A percentile compares a stretch with the other conserved stretches of the same genome.
Conservation (phyloP, 2,329 filamentous ascomycete genomes). For the Aureobasidium namibiae region DNA sequence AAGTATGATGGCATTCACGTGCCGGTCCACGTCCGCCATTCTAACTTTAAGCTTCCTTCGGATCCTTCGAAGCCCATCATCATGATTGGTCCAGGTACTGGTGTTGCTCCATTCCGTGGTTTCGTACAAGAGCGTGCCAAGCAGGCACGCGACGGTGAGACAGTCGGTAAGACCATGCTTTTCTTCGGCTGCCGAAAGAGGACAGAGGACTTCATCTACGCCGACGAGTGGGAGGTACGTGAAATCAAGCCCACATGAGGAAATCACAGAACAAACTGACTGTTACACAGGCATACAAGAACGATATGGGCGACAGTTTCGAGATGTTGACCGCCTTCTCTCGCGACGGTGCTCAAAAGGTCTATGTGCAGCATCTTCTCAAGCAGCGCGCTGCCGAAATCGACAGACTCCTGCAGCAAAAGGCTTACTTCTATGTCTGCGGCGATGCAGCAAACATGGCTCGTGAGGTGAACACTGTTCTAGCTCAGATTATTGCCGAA, state of each 20-base stretch:
- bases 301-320: constrained; percentile 78
- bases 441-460: constrained; percentile 86
- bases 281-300: constrained; percentile 62
- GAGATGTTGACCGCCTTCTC: constrained; percentile 92
- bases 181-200: constrained; percentile 92
- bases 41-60: constrained; percentile 97
- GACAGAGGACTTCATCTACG: constrained; percentile 87
- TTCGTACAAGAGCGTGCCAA: constrained; percentile 92
- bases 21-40: constrained; percentile 91
- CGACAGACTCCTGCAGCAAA: constrained; percentile 77
- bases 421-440: constrained; percentile 95
- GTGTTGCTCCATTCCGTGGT: constrained; percentile 90
- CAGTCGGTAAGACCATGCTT: constrained; percentile 77
- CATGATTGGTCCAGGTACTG: constrained; percentile 92
- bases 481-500: constrained; percentile 78
- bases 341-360: constrained; percentile 76
- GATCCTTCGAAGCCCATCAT: constrained; percentile 91
- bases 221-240: constrained; percentile 85
- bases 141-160: constrained; percentile 68
- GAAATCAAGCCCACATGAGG: not conserved
- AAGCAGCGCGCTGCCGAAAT: constrained; percentile 76
- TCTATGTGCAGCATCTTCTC: constrained; percentile 92
- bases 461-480: constrained; percentile 52
- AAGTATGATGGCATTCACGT: constrained; percentile 96
- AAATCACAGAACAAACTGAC: not conserved